Evolutionary conservation across 2,329 filamentous ascomycete genomes (phyloP).

Genomic region (Penicillium janthinellum): DNA sequence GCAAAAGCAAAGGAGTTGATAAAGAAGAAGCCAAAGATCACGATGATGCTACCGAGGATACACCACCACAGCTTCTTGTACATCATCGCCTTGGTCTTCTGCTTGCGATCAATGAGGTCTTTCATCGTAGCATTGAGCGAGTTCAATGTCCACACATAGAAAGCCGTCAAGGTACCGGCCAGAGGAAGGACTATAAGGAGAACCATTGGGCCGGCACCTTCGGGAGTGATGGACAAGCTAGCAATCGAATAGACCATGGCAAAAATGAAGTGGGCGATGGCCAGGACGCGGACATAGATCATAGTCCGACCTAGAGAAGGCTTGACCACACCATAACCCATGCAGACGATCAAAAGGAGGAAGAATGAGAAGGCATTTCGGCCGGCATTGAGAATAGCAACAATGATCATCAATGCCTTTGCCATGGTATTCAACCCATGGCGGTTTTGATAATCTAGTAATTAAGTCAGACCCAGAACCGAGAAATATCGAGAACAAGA

Average conservation of each 20-base stretch:
- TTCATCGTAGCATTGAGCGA: constrained; percentile 94
- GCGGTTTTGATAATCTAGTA: constrained; percentile 82
- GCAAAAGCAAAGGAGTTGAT: constrained; percentile 96
- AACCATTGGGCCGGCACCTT: constrained; percentile 84
- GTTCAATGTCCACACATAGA: constrained; percentile 98
- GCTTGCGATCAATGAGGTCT: constrained; percentile 90
- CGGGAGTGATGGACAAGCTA: constrained; percentile 83
- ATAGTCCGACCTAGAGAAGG: constrained; percentile 88
- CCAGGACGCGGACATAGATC: constrained; percentile 88
- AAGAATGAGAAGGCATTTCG: constrained; percentile 99
- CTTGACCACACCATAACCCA: constrained; percentile 99
- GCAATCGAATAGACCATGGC: constrained; percentile 91
- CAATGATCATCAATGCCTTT: constrained; percentile 84
- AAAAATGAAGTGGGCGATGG: constrained; percentile 90
- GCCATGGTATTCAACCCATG: constrained; percentile 81
- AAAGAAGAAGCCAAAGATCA: constrained; percentile 98
- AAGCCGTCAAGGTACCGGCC: constrained; percentile 87
- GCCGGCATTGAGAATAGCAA: constrained; percentile 89
- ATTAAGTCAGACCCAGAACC: constrained; percentile 36
- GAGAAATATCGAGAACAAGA: neutral
- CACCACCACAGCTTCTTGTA: constrained; percentile 99
- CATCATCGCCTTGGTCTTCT: constrained; percentile 91
- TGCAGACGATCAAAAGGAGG: constrained; percentile 94
- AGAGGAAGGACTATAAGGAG: constrained; percentile 91
- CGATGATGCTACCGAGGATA: constrained; percentile 85